Percentiles rank a stretch among this genome's conserved stretches.
Evolutionary conservation across 1,139 yeast species (phyloP).

Genomic region (Blastobotrys elegans): DNA sequence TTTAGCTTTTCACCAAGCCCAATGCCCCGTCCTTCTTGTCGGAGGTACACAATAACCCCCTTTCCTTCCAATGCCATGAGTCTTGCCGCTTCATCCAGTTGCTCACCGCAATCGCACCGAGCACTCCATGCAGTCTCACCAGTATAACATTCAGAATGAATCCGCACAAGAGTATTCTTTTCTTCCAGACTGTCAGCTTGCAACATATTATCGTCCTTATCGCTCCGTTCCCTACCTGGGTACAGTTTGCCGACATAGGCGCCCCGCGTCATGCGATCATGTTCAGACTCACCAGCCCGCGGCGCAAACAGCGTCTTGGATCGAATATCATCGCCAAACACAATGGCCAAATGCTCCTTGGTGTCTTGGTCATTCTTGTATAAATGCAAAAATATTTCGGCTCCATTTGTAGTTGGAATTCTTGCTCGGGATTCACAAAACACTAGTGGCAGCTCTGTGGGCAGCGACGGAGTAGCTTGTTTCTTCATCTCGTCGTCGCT

Average conservation of each 20-base stretch:
- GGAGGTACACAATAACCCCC: conserved; percentile 90
- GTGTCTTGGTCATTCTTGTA: conserved; percentile 81
- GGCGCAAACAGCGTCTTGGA: conserved; percentile 64
- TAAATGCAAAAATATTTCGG: conserved; percentile 86
- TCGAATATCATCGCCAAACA: conserved; percentile 87
- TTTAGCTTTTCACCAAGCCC: conserved; percentile 95
- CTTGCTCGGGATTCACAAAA: conserved; percentile 88
- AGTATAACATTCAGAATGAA: conserved; percentile 96
- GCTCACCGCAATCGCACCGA: conserved; percentile 98
- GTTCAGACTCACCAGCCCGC: conserved; percentile 72
- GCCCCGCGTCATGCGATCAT: conserved; percentile 94
- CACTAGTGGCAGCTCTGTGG: conserved; percentile 56
- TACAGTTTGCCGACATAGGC: conserved; percentile 86
- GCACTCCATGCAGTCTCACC: conserved; percentile 99
- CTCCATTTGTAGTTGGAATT: conserved; percentile 88
- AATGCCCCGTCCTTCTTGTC: conserved; percentile 98
- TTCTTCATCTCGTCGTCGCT: not conserved
- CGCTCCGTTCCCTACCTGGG: conserved; percentile 64
- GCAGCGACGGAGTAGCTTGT: conserved; percentile 2
- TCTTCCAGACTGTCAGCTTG: conserved; percentile 17
- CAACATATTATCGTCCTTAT: conserved; percentile 34
- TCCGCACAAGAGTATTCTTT: conserved; percentile 56
- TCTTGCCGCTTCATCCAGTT: conserved; percentile 95
- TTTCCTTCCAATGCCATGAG: conserved; percentile 81
- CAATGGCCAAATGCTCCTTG: conserved; percentile 96